phyloP scores from a whole-genome alignment of 2,329 filamentous ascomycete species.

The Penicillium sumatraense region DNA sequence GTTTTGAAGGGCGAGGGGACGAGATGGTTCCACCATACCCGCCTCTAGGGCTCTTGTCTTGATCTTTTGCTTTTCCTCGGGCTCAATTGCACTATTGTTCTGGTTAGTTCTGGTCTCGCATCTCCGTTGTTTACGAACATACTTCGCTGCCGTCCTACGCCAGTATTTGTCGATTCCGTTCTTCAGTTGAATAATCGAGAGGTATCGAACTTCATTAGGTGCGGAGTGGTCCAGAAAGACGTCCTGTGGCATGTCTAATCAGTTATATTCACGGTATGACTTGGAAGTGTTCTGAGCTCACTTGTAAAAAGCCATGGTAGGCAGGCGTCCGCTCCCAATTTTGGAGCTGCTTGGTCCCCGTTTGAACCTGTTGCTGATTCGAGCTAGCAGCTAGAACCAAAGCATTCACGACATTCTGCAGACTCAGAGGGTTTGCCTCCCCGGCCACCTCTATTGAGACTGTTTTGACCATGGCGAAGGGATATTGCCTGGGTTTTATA shows the following conservation, averaged over 20 bases:
- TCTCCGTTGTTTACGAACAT: constrained; percentile 29
- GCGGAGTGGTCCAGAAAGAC: constrained; percentile 80
- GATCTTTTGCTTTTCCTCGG: constrained; percentile 77
- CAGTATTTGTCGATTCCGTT: constrained; percentile 96
- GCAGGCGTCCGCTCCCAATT: constrained; percentile 71
- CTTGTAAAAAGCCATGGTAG: constrained; percentile 73
- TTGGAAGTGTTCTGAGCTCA: constrained; percentile 35
- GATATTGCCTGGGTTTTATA: not conserved
- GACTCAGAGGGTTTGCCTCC: constrained; percentile 73
- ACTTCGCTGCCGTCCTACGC: constrained; percentile 76
- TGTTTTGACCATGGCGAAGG: constrained; percentile 58
- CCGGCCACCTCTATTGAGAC: constrained; percentile 74
- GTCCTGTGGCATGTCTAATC: constrained; percentile 54
- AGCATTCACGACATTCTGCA: constrained; percentile 66
- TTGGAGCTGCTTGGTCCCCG: constrained; percentile 69
- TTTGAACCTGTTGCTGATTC: constrained; percentile 68
- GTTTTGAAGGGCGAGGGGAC: constrained; percentile 81
- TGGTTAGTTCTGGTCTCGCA: not conserved
- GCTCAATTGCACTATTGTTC: constrained; percentile 58
- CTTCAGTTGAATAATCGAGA: constrained; percentile 92
- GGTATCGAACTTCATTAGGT: constrained; percentile 78
- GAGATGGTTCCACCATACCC: constrained; percentile 76
- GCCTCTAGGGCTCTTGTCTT: constrained; percentile 75
- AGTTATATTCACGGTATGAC: not conserved
- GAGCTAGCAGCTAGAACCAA: constrained; percentile 68